Evolutionary conservation across 176 grass and related monocot genomes (phyloP).

Genomic region (Thalia dealbata): DNA sequence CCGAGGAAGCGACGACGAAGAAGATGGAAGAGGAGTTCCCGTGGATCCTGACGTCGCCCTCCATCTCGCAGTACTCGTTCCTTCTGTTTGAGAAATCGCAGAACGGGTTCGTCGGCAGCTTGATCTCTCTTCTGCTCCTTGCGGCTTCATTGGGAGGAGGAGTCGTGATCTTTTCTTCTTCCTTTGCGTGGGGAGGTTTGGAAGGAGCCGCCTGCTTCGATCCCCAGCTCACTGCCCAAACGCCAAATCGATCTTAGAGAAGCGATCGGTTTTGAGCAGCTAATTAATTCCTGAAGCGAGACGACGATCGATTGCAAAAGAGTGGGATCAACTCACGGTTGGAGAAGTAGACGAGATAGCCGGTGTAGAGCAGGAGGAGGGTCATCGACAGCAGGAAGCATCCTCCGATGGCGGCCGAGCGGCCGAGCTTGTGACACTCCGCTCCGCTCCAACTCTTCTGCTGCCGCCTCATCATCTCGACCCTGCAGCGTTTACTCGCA

Average conservation of each 20-base stretch:
- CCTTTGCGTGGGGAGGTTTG: not conserved
- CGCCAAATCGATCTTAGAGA: not conserved
- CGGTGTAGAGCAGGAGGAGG: slow-evolving; percentile 2
- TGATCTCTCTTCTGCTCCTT: not conserved
- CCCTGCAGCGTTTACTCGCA: not conserved
- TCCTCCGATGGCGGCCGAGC: not conserved
- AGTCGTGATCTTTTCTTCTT: not conserved
- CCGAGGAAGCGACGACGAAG: not conserved
- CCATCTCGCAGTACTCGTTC: not conserved
- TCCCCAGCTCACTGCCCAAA: not conserved
- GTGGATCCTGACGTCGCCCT: not conserved
- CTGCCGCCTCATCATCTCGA: not conserved
- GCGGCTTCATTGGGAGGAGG: not conserved
- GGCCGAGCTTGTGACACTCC: not conserved
- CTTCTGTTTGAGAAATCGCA: not conserved
- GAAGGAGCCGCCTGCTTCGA: not conserved
- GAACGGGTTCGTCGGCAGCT: not conserved
- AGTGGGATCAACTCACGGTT: not conserved
- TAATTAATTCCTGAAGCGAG: not conserved
- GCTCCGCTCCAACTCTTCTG: not conserved
- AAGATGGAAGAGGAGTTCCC: not conserved
- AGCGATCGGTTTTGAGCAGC: not conserved
- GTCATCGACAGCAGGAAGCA: slow-evolving; percentile 9
- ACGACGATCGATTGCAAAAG: not conserved
- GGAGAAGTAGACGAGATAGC: slow-evolving; percentile 1